Evolutionary conservation across 495 filamentous ascomycete species (phyloP).

Genomic region (Daldinia vernicosa): DNA sequence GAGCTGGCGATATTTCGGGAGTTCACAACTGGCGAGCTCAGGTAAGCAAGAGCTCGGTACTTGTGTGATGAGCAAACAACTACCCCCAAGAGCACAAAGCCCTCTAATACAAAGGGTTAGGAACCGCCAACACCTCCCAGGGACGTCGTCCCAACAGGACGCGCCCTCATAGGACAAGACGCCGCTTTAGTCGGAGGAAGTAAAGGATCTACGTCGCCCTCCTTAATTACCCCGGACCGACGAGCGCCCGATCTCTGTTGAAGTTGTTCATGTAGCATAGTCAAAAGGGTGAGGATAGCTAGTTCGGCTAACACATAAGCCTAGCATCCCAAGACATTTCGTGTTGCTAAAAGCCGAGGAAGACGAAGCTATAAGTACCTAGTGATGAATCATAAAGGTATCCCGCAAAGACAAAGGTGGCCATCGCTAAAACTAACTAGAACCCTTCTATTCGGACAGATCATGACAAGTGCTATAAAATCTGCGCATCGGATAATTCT

Average conservation of each 20-base stretch:
- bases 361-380: not conserved
- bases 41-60: conserved; percentile 28
- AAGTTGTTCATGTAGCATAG: conserved; percentile 11
- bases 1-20: conserved; percentile 38
- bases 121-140: conserved; percentile 2
- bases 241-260: not conserved
- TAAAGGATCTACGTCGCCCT: not conserved
- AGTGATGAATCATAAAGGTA: not conserved
- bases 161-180: not conserved
- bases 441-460: conserved; percentile 6
- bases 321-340: not conserved
- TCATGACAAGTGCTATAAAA: not conserved
- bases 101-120: conserved; percentile 27
- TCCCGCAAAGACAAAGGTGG: not conserved
- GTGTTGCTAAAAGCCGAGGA: conserved; percentile 1
- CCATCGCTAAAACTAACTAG: not conserved
- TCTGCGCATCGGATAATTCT: not conserved
- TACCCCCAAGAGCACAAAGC: conserved; percentile 6
- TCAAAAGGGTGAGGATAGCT: conserved; percentile 20
- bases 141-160: conserved; percentile 6
- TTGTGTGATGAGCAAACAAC: conserved; percentile 7
- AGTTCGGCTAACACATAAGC: conserved; percentile 4
- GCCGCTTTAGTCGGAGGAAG: not conserved
- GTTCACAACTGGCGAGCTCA: conserved; percentile 39
- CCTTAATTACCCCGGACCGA: conserved; percentile 1